Base-by-base conservation (phyloP, 176 grass and related monocot species). In the Paspalum vaginatum region DNA sequence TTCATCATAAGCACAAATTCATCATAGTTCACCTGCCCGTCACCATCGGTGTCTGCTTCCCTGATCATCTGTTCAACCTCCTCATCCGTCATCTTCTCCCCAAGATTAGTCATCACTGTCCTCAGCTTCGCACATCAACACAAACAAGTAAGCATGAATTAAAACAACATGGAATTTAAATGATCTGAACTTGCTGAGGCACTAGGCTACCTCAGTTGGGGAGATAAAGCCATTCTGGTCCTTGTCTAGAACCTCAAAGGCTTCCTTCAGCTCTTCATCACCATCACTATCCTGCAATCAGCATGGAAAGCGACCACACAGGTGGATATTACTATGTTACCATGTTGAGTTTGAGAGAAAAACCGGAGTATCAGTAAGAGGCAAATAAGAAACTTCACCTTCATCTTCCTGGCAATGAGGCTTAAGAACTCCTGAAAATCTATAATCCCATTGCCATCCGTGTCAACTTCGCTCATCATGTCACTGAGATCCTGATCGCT, bases 211-310 rank as follows among this genome's bases (percentile, higher is more conserved):
- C 94, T 97, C 94, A 46, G 16, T 48, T 46, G 81, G 84, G 64
- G 94, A 97, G 74, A 97, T 97, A 7, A 93, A 93, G 15, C 91
- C 94, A 50, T 97, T 91, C n/a, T 74, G 70, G 38, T 97, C 94
- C 72, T 83, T 91, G 65, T 97, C 94, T 12, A 97, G 92, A 51
- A 97, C 86, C 44, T 89, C 77, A 10, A 97, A 97, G 43, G 94
- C 91, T 89, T 93, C 91, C 64, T 83, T 93, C 20, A 97, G 82
- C 70, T 91, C 94, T 49, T 97, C 94, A 4, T 97, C 91, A 0
- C 42, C 84, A 46, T 93, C 87, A 0, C 80, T 72, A 17, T 93
- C 91, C 94, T 97, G 50, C 57, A 62, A 48, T 68, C 2, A 11
- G 5, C 20, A 45, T n/a, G 8, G 9, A 55, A 45, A 79, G 9